Evolutionary conservation across 371 early-diverging fungal genomes (phyloP), one percentile per base, ranked within the genome.

Genomic region (Lichtheimia corymbifera): DNA sequence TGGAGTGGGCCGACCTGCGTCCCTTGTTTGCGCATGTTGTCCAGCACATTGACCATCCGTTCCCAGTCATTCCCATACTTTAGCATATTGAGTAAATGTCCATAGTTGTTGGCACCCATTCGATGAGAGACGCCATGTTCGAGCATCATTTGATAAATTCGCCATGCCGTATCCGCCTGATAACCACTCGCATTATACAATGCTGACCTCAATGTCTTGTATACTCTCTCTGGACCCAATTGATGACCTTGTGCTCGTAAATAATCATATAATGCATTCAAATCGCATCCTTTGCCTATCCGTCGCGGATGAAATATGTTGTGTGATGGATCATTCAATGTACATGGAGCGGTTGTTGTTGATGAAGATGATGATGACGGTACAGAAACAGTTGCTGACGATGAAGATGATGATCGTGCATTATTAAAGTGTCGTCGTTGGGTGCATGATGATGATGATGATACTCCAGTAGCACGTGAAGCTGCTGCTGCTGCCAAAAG

Each of bases 81-180:
- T 49, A 80, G 40, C 1, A 68, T 68, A 20, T 70, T 62, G n/a
- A 80, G 53, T 41, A 80, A 56, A 42, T 67, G 64, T 12, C 73
- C 73, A 58, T 77, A 80, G 45, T 80, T 63, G 28, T 74, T 76
- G 13, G 61, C 42, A n/a, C 66, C 59, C 35, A 80, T 62, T 18
- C 61, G 50, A 18, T 56, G 50, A 7, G 70, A 62, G 7, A 77
- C 72, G 0, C 59, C 28, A 17, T 58, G 59, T 30, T 70, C 49
- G 12, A 65, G 43, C 72, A 80, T 76, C n/a, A 47, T 55, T 27
- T 71, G 44, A 42, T 71, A 80, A 24, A 80, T 71, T 44, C 59
- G 45, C 77, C 77, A 80, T 27, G 77, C 71, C 22, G 63, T 50
- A 9, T 60, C 59, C 1, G 59, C 22, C 41, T 67, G 56, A 30